Evolutionary conservation across 73 alveolate species (phyloP).

Genomic region (Paramecium sexaurelia): DNA sequence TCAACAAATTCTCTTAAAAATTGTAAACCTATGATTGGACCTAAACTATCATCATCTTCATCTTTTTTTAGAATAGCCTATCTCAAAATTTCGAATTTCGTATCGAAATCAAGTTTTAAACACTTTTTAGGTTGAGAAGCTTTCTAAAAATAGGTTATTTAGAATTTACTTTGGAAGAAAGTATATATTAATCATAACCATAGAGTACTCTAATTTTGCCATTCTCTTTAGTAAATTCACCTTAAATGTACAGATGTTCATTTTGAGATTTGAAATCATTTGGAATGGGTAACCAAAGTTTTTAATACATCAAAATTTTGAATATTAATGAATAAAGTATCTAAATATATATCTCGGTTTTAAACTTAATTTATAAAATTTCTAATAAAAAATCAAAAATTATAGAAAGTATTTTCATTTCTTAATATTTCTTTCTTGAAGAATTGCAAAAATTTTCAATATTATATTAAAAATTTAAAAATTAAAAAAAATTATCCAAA

Average conservation of each 20-base stretch:
- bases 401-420: neutral
- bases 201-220: neutral
- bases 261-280: neutral
- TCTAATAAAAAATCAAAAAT: neutral
- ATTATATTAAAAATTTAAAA: neutral
- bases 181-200: conserved; percentile 35
- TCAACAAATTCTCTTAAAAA: conserved; percentile 1
- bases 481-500: neutral
- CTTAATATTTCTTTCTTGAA: neutral
- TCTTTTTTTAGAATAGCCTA: neutral
- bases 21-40: conserved; percentile 16
- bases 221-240: conserved; percentile 19
- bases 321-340: neutral
- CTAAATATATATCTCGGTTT: neutral
- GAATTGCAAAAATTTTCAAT: neutral
- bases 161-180: neutral
- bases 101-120: conserved; percentile 7
- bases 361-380: neutral
- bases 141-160: neutral
- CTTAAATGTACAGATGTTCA: neutral
- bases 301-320: conserved; percentile 42
- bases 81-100: conserved; percentile 34
- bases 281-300: conserved; percentile 39
- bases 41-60: conserved; percentile 51
- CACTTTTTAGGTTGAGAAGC: neutral